Conservation (phyloP, 2,329 filamentous ascomycete genomes). For the Alternaria brassicicola region DNA sequence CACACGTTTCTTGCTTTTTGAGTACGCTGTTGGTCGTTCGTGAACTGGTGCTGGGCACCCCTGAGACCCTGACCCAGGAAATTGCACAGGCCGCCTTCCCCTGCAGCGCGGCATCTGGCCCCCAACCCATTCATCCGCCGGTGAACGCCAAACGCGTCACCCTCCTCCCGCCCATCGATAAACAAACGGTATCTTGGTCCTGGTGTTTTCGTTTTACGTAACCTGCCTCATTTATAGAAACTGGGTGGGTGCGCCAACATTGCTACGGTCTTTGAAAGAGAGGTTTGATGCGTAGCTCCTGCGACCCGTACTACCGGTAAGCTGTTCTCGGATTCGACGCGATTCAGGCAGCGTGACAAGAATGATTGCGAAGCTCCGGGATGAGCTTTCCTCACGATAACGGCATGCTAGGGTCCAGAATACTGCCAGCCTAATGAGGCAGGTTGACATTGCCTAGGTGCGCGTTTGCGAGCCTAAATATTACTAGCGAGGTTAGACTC, state of each 20-base stretch:
- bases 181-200: not conserved
- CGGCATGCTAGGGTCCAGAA: not conserved
- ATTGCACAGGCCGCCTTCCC: constrained; percentile 4
- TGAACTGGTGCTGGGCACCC: not conserved
- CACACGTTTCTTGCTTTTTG: not conserved
- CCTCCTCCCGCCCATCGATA: not conserved
- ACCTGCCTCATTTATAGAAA: not conserved
- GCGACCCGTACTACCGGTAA: rapidly evolving
- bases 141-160: not conserved
- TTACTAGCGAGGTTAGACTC: not conserved
- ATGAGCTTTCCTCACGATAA: not conserved
- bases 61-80: constrained; percentile 1
- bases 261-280: not conserved
- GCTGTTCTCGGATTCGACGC: not conserved
- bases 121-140: not conserved
- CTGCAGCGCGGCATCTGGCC: not conserved
- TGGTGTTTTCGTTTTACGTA: too few species aligned
- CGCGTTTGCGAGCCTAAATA: not conserved
- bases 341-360: not conserved
- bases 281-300: not conserved
- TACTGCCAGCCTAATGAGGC: not conserved
- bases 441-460: not conserved
- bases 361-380: not conserved
- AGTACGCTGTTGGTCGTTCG: not conserved
- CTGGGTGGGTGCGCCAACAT: not conserved